Base-by-base conservation (phyloP, 228 moss, liverwort and hornwort species). In the Sphagnum fallax region DNA sequence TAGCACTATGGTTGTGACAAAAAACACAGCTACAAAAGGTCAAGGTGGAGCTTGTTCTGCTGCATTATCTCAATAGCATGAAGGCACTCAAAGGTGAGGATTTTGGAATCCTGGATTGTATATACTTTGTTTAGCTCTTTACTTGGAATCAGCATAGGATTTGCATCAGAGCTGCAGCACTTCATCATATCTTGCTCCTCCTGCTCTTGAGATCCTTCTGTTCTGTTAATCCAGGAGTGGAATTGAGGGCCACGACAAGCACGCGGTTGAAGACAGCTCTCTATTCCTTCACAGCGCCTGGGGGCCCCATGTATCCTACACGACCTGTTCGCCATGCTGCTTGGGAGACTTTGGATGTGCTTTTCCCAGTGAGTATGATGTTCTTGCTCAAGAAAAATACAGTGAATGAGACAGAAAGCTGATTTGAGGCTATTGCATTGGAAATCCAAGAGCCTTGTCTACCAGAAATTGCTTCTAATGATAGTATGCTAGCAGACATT, bases 291-390 rank as follows among this genome's bases (percentile, higher is more conserved):
- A 97, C 96, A 66, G 88, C 96, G 69, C 96, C 96, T 32, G 96
- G 96, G 67, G 96, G 96, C 6, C 96, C 96, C 0, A 89, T 97
- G 84, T 97, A 93, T 68, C 96, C 96, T 52, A 97, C 96, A 53
- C 93, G 96, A 49, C 84, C 88, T 68, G 96, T 97, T 67, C 89
- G 96, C 62, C 96, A 93, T 82, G 96, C 89, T 60, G 96, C 96
- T 57, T 97, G 96, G 96, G 89, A 89, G 32, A 91, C 91, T 51
- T 78, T 97, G 74, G 96, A 97, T 81, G 75, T 12, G 60, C 88
- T 97, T 49, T 97, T 97, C 74, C 96, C 96, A 52, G 93, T 32
- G 32, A 32, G 32, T 97, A 79, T 65, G 87, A 60, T 47, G 14
- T 48, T 18, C n/a, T 60, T 58, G n/a, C 50, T 32, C 51, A 69